phyloP scores from a whole-genome alignment of 2,329 filamentous ascomycete genomes.

The Trichoderma endophyticum region DNA sequence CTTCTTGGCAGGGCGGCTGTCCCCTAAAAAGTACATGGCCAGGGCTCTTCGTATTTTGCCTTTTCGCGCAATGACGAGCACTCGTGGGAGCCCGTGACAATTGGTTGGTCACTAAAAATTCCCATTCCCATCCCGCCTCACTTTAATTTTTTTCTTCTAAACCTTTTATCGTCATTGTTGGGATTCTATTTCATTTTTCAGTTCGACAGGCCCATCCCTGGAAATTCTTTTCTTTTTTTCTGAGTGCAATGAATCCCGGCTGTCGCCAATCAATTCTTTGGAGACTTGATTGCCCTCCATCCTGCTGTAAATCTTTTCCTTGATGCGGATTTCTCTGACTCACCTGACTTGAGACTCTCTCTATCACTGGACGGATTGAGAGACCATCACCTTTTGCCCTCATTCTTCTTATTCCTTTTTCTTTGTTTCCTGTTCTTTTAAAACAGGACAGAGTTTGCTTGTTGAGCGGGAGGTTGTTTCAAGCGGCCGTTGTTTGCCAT shows the following conservation, averaged over 20 bases:
- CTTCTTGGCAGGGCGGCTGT: neutral
- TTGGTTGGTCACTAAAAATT: constrained; percentile 14
- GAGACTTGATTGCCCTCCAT: neutral
- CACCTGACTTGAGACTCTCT: neutral
- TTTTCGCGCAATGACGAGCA: constrained; percentile 14
- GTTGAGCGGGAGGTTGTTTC: neutral
- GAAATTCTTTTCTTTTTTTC: neutral
- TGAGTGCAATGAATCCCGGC: neutral
- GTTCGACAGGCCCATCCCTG: neutral
- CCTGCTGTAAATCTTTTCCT: constrained; percentile 4
- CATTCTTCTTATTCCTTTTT: neutral
- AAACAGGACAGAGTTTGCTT: neutral
- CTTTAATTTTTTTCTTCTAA: neutral
- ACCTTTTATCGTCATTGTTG: neutral
- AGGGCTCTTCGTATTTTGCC: neutral
- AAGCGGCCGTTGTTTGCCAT: neutral
- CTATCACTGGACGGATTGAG: neutral
- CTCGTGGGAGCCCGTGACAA: constrained; percentile 13
- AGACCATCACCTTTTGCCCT: neutral
- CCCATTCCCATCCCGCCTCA: neutral
- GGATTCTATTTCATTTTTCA: no score
- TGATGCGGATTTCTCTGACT: constrained; percentile 1
- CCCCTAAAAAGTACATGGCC: neutral
- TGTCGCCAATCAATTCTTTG: neutral
- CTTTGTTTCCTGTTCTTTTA: neutral